Percentiles rank a stretch among this genome's conserved stretches.
Evolutionary conservation across 2,329 filamentous ascomycete species (phyloP).

Genomic region (Endoconidiophora polonica): DNA sequence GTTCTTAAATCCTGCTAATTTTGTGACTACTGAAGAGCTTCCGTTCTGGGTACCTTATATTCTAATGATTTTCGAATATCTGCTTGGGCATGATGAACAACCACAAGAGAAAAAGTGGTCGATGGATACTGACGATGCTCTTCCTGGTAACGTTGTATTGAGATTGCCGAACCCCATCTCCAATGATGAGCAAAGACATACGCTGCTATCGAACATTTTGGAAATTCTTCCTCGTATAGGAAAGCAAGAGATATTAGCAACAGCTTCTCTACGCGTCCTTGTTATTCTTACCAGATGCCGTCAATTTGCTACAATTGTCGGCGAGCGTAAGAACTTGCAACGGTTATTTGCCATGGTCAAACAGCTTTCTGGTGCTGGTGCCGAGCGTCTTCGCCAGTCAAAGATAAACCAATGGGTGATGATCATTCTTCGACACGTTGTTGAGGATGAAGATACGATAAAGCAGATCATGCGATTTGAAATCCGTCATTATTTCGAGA

Average conservation of each 20-base stretch:
- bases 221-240: slow-evolving; percentile 72
- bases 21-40: slow-evolving; percentile 56
- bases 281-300: slow-evolving; percentile 76
- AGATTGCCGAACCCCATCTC: slow-evolving; percentile 27
- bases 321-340: slow-evolving; percentile 78
- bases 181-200: slow-evolving; percentile 36
- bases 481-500: slow-evolving; percentile 62
- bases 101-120: slow-evolving; percentile 58
- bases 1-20: slow-evolving; percentile 57
- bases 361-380: slow-evolving; percentile 66
- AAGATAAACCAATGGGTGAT: slow-evolving; percentile 49
- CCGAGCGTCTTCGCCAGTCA: slow-evolving; percentile 48
- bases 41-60: slow-evolving; percentile 87
- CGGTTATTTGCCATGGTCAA: slow-evolving; percentile 90
- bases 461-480: slow-evolving; percentile 85
- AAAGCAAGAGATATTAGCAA: slow-evolving; percentile 70
- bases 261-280: slow-evolving; percentile 67
- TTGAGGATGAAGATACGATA: slow-evolving; percentile 84
- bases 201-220: slow-evolving; percentile 61
- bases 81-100: slow-evolving; percentile 78
- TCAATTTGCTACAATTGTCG: slow-evolving; percentile 55
- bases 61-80: slow-evolving; percentile 72
- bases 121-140: slow-evolving; percentile 29
- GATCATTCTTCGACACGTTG: slow-evolving; percentile 75
- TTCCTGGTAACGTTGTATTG: slow-evolving; percentile 15